Evolutionary conservation across 306 rosid genomes (phyloP).

Genomic region (Trifolium repens): DNA sequence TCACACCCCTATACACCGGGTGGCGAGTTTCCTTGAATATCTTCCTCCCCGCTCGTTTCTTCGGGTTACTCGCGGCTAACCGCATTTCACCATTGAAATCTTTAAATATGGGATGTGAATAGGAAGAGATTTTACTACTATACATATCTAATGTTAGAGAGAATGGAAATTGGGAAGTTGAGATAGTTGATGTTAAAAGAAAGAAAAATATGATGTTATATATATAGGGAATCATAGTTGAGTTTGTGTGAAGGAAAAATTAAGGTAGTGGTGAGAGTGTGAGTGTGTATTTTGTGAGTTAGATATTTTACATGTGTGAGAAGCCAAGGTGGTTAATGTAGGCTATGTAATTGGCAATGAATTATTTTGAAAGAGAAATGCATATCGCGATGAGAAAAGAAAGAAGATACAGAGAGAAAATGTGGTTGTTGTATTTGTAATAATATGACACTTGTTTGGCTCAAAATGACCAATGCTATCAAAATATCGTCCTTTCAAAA

Average conservation of each 20-base stretch:
- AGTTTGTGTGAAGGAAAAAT: neutral
- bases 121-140: neutral
- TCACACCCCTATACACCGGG: slow-evolving; percentile 49
- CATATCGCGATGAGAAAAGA: neutral
- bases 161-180: neutral
- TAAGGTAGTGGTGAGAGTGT: neutral
- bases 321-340: neutral
- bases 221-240: neutral
- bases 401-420: neutral
- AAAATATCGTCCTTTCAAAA: neutral
- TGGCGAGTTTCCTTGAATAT: slow-evolving; percentile 3
- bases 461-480: neutral
- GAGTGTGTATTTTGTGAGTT: too few relatives aligned
- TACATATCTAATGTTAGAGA: neutral
- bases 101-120: neutral
- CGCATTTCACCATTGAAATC: neutral
- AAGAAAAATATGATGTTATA: too few relatives aligned
- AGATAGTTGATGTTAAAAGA: neutral
- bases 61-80: neutral
- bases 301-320: neutral
- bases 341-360: neutral
- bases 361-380: neutral
- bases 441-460: neutral
- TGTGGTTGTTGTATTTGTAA: neutral
- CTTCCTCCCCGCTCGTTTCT: slow-evolving; percentile 5